Conservation (phyloP, 352 stramenopile species). For the Globisporangium barbulae region DNA sequence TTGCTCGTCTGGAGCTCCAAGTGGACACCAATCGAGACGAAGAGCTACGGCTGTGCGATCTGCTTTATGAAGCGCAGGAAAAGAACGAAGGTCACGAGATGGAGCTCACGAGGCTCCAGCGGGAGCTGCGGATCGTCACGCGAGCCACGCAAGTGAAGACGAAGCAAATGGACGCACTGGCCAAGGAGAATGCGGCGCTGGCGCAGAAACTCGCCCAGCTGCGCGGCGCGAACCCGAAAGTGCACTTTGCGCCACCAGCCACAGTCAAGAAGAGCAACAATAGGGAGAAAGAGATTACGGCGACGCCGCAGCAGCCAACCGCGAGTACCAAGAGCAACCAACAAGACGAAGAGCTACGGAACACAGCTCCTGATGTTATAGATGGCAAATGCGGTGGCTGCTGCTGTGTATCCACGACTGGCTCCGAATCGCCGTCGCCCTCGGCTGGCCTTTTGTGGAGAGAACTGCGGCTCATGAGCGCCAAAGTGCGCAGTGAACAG, state of each 20-base stretch:
- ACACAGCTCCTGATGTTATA: background rate
- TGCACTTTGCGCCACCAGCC: background rate
- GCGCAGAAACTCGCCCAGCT: conserved; percentile 20
- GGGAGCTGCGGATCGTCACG: conserved; percentile 13
- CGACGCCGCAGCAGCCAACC: background rate
- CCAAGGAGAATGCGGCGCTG: conserved; percentile 15
- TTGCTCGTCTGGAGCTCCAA: background rate
- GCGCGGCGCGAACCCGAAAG: conserved; percentile 11
- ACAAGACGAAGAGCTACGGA: background rate
- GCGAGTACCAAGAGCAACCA: background rate
- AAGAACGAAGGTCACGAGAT: conserved; percentile 8
- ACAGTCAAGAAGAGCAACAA: background rate
- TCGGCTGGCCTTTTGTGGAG: background rate
- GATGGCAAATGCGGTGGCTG: no score
- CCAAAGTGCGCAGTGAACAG: conserved; percentile 6
- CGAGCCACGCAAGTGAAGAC: conserved; percentile 1
- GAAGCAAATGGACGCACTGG: conserved; percentile 8
- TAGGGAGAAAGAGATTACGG: background rate
- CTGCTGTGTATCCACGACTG: background rate
- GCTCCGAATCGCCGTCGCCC: background rate
- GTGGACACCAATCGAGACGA: conserved; percentile 9
- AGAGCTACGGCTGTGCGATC: conserved; percentile 11
- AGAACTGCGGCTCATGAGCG: conserved; percentile 11
- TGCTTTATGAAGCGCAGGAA: conserved; percentile 23
- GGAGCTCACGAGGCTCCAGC: conserved; percentile 4